phyloP scores from a whole-genome alignment of 2,329 filamentous ascomycete species.

The Neofusicoccum parvum region DNA sequence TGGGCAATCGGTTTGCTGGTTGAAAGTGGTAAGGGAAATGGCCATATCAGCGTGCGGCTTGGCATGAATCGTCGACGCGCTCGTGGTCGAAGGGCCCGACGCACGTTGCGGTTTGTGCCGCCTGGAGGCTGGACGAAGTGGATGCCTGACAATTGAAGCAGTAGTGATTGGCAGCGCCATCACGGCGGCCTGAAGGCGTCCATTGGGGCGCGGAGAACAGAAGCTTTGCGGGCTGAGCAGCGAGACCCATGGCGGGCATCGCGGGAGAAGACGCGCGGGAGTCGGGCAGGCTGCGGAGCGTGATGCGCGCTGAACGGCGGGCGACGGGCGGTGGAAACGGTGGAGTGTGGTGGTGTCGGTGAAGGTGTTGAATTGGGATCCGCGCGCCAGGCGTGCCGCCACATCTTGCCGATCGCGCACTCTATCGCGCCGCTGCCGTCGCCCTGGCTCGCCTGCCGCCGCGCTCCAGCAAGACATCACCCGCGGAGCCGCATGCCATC shows the following conservation, averaged over 20 bases:
- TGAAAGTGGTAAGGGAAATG: not conserved
- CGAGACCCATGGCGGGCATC: not conserved
- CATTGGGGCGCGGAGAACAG: too few species aligned
- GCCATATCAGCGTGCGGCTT: not conserved
- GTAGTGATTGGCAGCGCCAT: not conserved
- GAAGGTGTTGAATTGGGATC: not conserved
- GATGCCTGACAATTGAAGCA: not conserved
- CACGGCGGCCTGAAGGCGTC: not conserved
- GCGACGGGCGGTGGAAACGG: not conserved
- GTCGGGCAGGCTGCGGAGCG: not conserved
- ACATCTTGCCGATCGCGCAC: not conserved
- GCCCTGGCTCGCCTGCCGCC: too few species aligned
- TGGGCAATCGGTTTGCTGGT: not conserved
- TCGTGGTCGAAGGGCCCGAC: not conserved
- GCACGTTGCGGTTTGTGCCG: not conserved
- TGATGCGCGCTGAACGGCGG: not conserved
- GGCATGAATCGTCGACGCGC: not conserved
- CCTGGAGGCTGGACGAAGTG: not conserved
- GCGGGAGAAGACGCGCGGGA: not conserved
- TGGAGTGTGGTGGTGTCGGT: not conserved
- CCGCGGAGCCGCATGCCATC: not conserved
- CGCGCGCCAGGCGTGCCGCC: not conserved
- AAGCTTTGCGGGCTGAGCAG: too few species aligned
- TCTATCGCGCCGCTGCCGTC: not conserved
- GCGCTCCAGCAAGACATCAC: not conserved